Evolutionary conservation across 2,329 filamentous ascomycete species (phyloP).

Genomic region (Botrytis galanthina): DNA sequence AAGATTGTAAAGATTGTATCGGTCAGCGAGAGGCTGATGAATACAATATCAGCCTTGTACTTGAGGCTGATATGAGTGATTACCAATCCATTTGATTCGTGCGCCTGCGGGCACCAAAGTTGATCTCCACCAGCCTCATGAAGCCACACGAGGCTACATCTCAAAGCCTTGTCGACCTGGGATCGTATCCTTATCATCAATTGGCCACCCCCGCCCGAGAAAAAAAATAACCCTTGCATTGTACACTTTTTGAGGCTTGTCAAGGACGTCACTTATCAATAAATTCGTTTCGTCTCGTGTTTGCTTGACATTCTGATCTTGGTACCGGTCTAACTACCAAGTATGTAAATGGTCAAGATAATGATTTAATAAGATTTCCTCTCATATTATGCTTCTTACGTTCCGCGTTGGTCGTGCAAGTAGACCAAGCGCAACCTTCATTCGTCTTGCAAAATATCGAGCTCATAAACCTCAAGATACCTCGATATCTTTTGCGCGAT

Average conservation of each 20-base stretch:
- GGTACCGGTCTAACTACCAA: neutral
- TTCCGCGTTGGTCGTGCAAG: conserved; percentile 34
- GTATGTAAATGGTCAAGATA: conserved; percentile 18
- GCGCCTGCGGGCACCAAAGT: accelerated
- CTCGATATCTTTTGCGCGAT: conserved; percentile 42
- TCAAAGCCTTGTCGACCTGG: neutral
- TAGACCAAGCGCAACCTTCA: conserved; percentile 45
- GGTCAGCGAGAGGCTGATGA: neutral
- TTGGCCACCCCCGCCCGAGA: neutral
- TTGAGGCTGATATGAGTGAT: too few species aligned
- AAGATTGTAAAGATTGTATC: too few species aligned
- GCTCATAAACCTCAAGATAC: conserved; percentile 39
- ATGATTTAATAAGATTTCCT: conserved; percentile 29
- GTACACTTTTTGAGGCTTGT: neutral
- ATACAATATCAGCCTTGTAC: neutral
- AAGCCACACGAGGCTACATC: neutral
- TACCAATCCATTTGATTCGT: neutral
- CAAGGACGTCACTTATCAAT: neutral
- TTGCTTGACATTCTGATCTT: neutral
- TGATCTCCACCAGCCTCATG: neutral
- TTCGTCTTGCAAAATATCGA: conserved; percentile 51
- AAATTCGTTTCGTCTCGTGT: neutral
- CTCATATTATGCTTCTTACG: conserved; percentile 36
- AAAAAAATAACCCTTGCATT: neutral
- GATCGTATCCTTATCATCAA: neutral